These are phyloP conservation scores for Fusarium sp. DNA, from an alignment of 2,329 filamentous ascomycete genomes.

Conservation along the genomic window DNA sequence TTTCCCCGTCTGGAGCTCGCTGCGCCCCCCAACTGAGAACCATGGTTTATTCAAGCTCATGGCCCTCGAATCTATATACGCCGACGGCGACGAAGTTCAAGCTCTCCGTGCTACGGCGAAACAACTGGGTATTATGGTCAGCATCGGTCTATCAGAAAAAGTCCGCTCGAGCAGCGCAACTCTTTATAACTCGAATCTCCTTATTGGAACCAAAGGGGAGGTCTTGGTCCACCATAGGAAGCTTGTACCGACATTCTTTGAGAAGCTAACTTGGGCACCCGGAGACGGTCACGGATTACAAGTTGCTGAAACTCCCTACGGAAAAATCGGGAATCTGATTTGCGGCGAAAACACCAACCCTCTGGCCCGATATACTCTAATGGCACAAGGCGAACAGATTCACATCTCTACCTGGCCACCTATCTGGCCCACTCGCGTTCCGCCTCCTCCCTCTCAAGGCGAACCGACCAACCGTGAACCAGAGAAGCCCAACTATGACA, in stretches of 20 bases:
- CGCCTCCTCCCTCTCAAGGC: neutral
- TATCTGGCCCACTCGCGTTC: constrained; percentile 61
- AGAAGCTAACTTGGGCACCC: constrained; percentile 66
- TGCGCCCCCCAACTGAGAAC: constrained; percentile 61
- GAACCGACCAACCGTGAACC: rapidly evolving
- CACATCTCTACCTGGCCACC: constrained; percentile 68
- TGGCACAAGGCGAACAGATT: constrained; percentile 66
- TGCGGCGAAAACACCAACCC: constrained; percentile 71
- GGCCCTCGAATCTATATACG: constrained; percentile 57
- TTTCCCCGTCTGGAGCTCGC: constrained; percentile 64
- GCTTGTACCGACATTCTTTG: constrained; percentile 67
- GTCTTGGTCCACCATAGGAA: constrained; percentile 66
- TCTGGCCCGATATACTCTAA: constrained; percentile 63
- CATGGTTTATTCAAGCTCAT: constrained; percentile 63
- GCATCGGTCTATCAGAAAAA: constrained; percentile 64
- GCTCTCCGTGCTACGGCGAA: constrained; percentile 55
- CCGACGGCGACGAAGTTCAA: constrained; percentile 59
- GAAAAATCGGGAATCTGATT: constrained; percentile 63
- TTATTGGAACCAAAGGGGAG: constrained; percentile 58
- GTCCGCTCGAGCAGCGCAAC: constrained; percentile 56
- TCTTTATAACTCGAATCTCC: constrained; percentile 64
- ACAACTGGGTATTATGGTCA: constrained; percentile 54
- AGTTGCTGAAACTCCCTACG: constrained; percentile 58
- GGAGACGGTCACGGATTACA: constrained; percentile 64
- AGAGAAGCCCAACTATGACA: constrained; percentile 60